phyloP scores from a whole-genome alignment of 192 early-diverging fungal genomes.

The Coemansia sp. region DNA sequence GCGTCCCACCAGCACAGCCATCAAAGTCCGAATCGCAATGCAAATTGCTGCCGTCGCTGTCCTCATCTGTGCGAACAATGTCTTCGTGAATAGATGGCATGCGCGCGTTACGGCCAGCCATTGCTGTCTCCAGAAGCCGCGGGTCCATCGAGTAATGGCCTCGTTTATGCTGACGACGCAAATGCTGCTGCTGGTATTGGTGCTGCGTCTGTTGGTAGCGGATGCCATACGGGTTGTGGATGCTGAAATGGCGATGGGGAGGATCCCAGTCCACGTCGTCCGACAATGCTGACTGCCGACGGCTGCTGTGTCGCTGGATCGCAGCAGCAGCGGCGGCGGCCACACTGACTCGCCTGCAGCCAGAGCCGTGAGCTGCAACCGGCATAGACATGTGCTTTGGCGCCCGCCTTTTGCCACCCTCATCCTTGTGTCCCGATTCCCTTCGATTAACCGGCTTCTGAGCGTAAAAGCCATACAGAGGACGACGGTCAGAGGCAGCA shows the following conservation, averaged over 20 bases:
- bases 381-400: constrained; percentile 40
- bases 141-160: constrained; percentile 7
- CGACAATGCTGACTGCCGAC: not conserved
- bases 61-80: constrained; percentile 1
- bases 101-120: not conserved
- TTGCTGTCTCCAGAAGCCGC: not conserved
- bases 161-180: not conserved
- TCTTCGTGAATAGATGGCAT: constrained; percentile 14
- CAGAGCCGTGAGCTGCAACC: constrained; percentile 1
- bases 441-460: constrained; percentile 3
- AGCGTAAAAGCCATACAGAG: constrained; percentile 18
- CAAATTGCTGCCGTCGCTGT: not conserved
- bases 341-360: not conserved
- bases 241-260: too few species aligned
- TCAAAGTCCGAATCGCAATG: too few species aligned
- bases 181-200: not conserved
- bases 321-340: constrained; percentile 8
- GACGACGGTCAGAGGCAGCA: constrained; percentile 4
- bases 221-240: not conserved
- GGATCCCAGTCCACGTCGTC: not conserved
- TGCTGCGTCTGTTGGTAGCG: not conserved
- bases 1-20: not conserved
- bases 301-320: not conserved
- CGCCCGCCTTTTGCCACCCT: not conserved
- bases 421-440: not conserved